Base-by-base conservation (phyloP, 2,329 filamentous ascomycete species). In the Phyllosticta paracitricarpa region DNA sequence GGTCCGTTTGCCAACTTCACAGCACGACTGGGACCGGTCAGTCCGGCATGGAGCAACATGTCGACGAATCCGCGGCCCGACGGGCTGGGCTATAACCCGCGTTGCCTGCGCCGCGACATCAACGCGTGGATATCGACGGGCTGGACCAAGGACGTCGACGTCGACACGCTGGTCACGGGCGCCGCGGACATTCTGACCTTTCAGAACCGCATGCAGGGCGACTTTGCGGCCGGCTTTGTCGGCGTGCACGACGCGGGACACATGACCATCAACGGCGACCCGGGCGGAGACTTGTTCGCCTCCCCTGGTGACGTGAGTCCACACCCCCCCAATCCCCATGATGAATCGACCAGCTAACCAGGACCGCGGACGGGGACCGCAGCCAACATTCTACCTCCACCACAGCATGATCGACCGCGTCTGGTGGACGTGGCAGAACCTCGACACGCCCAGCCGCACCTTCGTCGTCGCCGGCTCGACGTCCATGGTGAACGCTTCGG, bases 361-460 rank as follows among this genome's bases (percentile, higher is more conserved):
- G 19, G 19, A 22, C 19, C 19, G 19, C 19, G 19, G 2, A 22
- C 19, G 19, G 19, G 19, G 19, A 63, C 48, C 0, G 56, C 22
- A 59, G 22, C 58, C 58, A 2, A 63, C 68, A 30, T 81, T 81
- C 69, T 81, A 73, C 67, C 70, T 78, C 26, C 78, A 81, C 64
- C 79, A 81, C 62, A 72, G 72, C 2, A 75, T 76, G 69, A 76
- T 81, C 26, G 79, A 81, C 64, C 72, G 78, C 2, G 66, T 73
- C 2, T 82, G 73, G 70, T 79, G 77, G 77, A 78, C 76, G 14
- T 82, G 79, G 79, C 79, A 82, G 67, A 78, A 77, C 62, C 68
- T 75, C 55, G 73, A 79, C 56, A 65, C 72, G 48, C 65, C 67
- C 56, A 69, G 69, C 12, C 70, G 79, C 14, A 69, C 70, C 59